These are phyloP conservation scores for Camellia japonica DNA, from an alignment of 148 eudicot species.

Conservation along the genomic window DNA sequence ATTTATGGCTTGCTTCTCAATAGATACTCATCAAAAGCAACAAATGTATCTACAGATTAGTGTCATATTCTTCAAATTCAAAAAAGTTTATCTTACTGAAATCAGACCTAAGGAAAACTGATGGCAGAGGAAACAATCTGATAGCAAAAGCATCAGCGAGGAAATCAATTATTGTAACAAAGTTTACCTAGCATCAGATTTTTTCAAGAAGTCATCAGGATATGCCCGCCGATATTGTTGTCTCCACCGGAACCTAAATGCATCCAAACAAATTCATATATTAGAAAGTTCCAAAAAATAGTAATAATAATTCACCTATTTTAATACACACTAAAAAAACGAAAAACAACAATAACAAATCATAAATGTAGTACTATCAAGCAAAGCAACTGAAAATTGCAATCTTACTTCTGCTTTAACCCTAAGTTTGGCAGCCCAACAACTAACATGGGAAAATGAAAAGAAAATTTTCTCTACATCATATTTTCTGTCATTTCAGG, in stretches of 20 bases:
- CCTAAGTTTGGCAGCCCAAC: not conserved
- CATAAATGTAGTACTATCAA: not conserved
- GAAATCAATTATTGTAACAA: not conserved
- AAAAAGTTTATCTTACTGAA: not conserved
- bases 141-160: not conserved
- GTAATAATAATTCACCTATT: too few relatives aligned
- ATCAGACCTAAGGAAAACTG: not conserved
- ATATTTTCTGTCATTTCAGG: not conserved
- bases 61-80: not conserved
- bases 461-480: too few relatives aligned
- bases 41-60: not conserved
- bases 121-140: not conserved
- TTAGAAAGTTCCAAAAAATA: not conserved
- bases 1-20: not conserved
- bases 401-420: not conserved
- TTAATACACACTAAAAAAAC: not conserved
- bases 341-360: not conserved
- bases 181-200: conserved; percentile 69
- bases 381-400: not conserved
- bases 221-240: conserved; percentile 74
- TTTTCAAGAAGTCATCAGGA: conserved; percentile 78
- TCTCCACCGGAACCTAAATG: conserved; percentile 75
- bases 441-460: not conserved
- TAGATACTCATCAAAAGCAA: not conserved
- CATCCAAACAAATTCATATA: conserved; percentile 2